Conservation (phyloP, 1,284 basidiomycete species). For the Ustilago loliicola region DNA sequence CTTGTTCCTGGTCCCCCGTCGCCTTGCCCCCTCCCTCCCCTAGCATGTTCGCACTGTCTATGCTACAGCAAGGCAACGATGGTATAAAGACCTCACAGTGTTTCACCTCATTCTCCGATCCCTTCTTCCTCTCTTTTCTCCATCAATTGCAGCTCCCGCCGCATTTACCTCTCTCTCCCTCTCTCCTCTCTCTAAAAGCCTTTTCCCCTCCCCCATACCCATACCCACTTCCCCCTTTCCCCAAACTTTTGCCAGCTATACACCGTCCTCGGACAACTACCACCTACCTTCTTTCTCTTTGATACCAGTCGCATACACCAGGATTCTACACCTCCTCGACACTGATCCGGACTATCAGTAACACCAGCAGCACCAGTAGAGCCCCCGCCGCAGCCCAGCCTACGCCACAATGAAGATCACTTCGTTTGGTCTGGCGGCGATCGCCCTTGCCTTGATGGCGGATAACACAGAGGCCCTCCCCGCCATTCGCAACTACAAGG, state of each 20-base stretch:
- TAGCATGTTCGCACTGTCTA: constrained; percentile 11
- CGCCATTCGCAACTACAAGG: constrained; percentile 46
- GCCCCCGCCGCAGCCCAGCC: neutral
- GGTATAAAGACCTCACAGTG: constrained; percentile 28
- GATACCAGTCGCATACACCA: constrained; percentile 8
- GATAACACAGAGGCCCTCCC: constrained; percentile 49
- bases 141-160: constrained; percentile 44
- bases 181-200: constrained; percentile 18
- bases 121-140: constrained; percentile 24
- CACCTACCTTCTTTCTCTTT: neutral
- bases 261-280: constrained; percentile 3
- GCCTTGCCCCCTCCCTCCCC: neutral
- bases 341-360: constrained; percentile 25
- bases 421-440: constrained; percentile 47
- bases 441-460: constrained; percentile 48
- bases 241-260: neutral
- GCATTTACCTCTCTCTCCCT: constrained; percentile 21
- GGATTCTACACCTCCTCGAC: neutral
- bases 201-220: constrained; percentile 11
- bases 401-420: constrained; percentile 45
- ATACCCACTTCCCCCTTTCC: neutral
- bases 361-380: constrained; percentile 3
- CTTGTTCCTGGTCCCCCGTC: neutral
- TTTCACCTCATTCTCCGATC: constrained; percentile 23
- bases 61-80: neutral